Percentiles rank a stretch among this genome's conserved stretches.
These are phyloP conservation scores for Fusarium luffae DNA, from an alignment of 2,329 filamentous ascomycete species.

Conservation along the genomic window DNA sequence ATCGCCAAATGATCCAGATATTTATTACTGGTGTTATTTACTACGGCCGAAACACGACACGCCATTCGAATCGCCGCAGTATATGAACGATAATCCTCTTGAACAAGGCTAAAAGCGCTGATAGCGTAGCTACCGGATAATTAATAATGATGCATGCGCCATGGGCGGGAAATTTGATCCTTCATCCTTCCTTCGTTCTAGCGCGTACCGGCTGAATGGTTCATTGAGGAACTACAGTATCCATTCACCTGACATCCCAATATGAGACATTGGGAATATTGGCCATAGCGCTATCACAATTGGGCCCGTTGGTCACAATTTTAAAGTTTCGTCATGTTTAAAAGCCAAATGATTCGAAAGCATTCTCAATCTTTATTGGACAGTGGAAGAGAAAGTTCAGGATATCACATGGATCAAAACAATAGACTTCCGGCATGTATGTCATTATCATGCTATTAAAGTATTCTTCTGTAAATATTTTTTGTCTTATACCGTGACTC, in stretches of 20 bases:
- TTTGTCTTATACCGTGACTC: background rate
- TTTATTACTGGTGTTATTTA: slow-evolving; percentile 60
- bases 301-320: background rate
- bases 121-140: background rate
- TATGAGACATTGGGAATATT: background rate
- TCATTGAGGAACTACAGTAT: background rate
- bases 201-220: slow-evolving; percentile 6
- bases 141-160: slow-evolving; percentile 1
- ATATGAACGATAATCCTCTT: slow-evolving; percentile 9
- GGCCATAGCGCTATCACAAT: background rate
- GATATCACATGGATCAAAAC: background rate
- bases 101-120: slow-evolving; percentile 13
- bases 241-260: background rate
- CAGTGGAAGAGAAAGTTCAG: background rate
- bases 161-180: slow-evolving; percentile 1
- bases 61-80: slow-evolving; percentile 4
- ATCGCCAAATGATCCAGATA: slow-evolving; percentile 57
- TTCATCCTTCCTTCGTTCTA: background rate
- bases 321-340: background rate
- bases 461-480: slow-evolving; percentile 1
- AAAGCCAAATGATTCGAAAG: background rate
- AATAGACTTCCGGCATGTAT: background rate
- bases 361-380: background rate
- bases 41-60: slow-evolving; percentile 49
- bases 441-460: background rate